Percentiles rank a stretch among this genome's conserved stretches.
phyloP scores from a whole-genome alignment of 2,329 filamentous ascomycete genomes.

The Seiridium unicorne region DNA sequence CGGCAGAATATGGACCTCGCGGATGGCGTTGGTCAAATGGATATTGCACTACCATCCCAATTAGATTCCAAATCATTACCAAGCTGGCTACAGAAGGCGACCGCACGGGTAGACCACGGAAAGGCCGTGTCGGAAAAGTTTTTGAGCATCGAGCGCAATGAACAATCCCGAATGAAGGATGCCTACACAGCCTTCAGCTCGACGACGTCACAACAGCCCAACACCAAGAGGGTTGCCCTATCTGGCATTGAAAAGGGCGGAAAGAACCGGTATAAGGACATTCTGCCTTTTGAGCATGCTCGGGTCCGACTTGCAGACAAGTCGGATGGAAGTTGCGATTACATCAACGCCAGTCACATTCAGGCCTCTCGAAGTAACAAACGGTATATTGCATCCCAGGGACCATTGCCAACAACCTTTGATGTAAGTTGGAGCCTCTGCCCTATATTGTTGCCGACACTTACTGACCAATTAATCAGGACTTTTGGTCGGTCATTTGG shows the following conservation, averaged over 20 bases:
- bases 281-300: constrained; percentile 92
- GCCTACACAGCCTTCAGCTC: constrained; percentile 56
- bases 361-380: constrained; percentile 81
- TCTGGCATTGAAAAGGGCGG: constrained; percentile 91
- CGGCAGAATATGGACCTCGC: constrained; percentile 95
- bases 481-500: constrained; percentile 98
- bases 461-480: constrained; percentile 50
- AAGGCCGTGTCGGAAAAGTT: constrained; percentile 82
- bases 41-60: constrained; percentile 47
- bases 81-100: constrained; percentile 71
- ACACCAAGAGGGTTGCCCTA: constrained; percentile 59
- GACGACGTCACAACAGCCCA: constrained; percentile 25
- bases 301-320: constrained; percentile 76
- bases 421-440: constrained; percentile 55
- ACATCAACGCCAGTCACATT: constrained; percentile 91
- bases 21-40: constrained; percentile 84
- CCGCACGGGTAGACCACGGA: constrained; percentile 68
- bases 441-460: neutral
- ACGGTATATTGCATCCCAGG: constrained; percentile 93
- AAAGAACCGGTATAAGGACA: constrained; percentile 98
- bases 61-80: constrained; percentile 59
- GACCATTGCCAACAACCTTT: constrained; percentile 88
- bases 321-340: constrained; percentile 73
- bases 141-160: constrained; percentile 76
- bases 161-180: constrained; percentile 90